Conservation (phyloP, 2,329 filamentous ascomycete species). For the Talaromyces piceae region DNA sequence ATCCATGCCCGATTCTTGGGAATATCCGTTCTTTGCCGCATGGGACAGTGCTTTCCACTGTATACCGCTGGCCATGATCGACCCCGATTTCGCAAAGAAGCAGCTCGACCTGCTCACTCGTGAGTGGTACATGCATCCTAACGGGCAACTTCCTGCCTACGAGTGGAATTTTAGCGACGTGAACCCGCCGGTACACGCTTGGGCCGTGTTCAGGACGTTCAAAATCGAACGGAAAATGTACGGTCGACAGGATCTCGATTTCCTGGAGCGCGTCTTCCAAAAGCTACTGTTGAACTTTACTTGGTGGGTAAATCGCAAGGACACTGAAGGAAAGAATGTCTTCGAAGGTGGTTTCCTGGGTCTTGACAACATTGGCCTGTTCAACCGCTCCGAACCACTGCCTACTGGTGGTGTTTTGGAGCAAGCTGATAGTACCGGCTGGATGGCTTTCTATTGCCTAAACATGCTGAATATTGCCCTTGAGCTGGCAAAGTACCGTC, state of each 20-base stretch:
- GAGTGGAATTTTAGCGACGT: constrained; percentile 99
- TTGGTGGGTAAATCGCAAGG: constrained; percentile 98
- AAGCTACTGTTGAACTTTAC: constrained; percentile 95
- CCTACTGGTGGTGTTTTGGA: constrained; percentile 90
- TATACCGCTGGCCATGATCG: constrained; percentile 92
- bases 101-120: constrained; percentile 91
- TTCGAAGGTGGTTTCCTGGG: constrained; percentile 96
- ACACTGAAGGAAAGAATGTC: constrained; percentile 88
- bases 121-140: constrained; percentile 98
- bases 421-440: constrained; percentile 94
- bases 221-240: constrained; percentile 98
- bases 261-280: constrained; percentile 92
- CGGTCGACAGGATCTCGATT: constrained; percentile 87
- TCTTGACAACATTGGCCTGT: constrained; percentile 92
- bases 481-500: constrained; percentile 88
- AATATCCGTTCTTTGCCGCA: constrained; percentile 95
- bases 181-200: constrained; percentile 92
- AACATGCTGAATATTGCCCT: constrained; percentile 96
- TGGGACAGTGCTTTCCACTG: constrained; percentile 98
- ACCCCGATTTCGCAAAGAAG: constrained; percentile 96
- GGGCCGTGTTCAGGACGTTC: constrained; percentile 92
- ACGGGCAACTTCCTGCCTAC: constrained; percentile 85
- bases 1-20: constrained; percentile 98
- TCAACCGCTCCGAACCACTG: constrained; percentile 91
- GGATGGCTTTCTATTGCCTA: constrained; percentile 97